Evolutionary conservation across 1,284 basidiomycete species (phyloP).

Genomic region (Trichosporon asahii): DNA sequence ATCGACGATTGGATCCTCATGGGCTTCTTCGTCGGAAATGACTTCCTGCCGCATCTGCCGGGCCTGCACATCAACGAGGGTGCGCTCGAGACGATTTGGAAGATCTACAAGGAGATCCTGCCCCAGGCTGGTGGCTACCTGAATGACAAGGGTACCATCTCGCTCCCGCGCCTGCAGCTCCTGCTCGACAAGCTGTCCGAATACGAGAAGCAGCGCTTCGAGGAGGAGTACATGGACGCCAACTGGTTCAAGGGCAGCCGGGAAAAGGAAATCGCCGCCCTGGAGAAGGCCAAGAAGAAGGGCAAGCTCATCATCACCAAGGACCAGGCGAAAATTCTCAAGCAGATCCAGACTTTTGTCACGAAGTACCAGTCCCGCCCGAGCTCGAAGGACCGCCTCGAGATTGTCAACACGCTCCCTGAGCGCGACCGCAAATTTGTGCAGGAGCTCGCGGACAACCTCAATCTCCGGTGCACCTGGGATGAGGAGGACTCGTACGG

Average conservation of each 20-base stretch:
- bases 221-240: conserved; percentile 81
- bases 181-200: conserved; percentile 81
- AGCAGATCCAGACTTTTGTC: conserved; percentile 71
- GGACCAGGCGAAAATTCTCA: conserved; percentile 70
- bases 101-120: conserved; percentile 88
- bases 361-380: conserved; percentile 56
- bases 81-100: conserved; percentile 84
- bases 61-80: conserved; percentile 98
- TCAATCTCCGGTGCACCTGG: conserved; percentile 75
- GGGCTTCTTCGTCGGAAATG: conserved; percentile 94
- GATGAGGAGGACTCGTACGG: conserved; percentile 85
- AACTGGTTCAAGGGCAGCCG: conserved; percentile 91
- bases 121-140: conserved; percentile 83
- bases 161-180: conserved; percentile 74
- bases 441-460: conserved; percentile 64
- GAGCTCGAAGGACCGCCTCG: conserved; percentile 55
- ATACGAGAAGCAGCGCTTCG: conserved; percentile 85
- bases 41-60: conserved; percentile 93
- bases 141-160: conserved; percentile 84
- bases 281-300: conserved; percentile 51
- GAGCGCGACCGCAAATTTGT: conserved; percentile 76
- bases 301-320: conserved; percentile 59
- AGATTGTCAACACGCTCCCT: conserved; percentile 71
- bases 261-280: conserved; percentile 61
- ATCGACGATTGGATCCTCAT: conserved; percentile 98